Percentiles rank a stretch among this genome's conserved stretches.
Evolutionary conservation across 176 grass and related monocot species (phyloP).

Genomic region (Oryza meridionalis): DNA sequence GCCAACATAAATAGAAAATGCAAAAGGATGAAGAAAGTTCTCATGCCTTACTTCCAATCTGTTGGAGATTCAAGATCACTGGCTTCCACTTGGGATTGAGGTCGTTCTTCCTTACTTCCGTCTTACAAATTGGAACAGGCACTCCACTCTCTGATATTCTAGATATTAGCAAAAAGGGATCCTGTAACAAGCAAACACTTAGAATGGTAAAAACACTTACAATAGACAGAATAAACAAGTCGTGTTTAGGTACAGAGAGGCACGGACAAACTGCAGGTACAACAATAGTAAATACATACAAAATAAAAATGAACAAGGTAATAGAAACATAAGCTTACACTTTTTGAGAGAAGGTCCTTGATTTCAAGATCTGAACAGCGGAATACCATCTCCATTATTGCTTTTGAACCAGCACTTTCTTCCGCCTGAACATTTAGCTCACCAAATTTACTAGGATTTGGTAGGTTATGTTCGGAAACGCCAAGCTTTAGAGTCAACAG

Average conservation of each 20-base stretch:
- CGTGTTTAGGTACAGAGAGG: conserved; percentile 4
- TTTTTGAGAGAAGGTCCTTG: conserved; percentile 98
- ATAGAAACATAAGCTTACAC: conserved; percentile 56
- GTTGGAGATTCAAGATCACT: conserved; percentile 88
- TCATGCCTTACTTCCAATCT: conserved; percentile 92
- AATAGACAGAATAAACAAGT: conserved; percentile 31
- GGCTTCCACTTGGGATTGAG: conserved; percentile 95
- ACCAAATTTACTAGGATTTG: conserved; percentile 69
- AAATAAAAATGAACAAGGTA: conserved; percentile 23
- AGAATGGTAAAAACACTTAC: conserved; percentile 41
- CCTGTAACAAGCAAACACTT: conserved; percentile 55
- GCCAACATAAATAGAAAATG: conserved; percentile 40
- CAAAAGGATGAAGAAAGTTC: conserved; percentile 41
- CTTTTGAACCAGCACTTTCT: conserved; percentile 89
- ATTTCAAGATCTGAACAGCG: conserved; percentile 84
- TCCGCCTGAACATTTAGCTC: conserved; percentile 75
- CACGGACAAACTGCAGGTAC: conserved; percentile 22
- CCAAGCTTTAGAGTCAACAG: conserved; percentile 75
- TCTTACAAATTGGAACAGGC: conserved; percentile 94
- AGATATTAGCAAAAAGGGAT: conserved; percentile 96
- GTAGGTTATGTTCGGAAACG: conserved; percentile 51
- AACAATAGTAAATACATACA: conserved; percentile 24
- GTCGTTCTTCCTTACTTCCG: conserved; percentile 99
- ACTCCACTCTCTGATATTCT: conserved; percentile 77
- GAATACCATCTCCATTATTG: conserved; percentile 88